These are phyloP conservation scores for Fusarium succisae DNA, from an alignment of 2,329 filamentous ascomycete species.

Conservation along the genomic window DNA sequence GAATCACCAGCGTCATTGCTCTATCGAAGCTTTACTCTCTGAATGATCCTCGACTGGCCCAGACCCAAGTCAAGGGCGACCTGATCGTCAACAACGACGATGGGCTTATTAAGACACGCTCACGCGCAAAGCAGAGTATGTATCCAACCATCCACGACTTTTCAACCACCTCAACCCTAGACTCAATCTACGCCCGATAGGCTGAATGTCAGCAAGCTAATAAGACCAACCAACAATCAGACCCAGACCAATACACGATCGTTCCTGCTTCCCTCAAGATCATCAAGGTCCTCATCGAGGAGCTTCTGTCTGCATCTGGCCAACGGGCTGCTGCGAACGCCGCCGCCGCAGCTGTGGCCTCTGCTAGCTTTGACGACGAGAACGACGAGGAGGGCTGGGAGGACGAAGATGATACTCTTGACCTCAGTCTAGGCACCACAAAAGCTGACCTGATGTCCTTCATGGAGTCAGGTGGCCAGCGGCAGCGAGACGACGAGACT, in stretches of 20 bases:
- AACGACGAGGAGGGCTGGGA: conserved; percentile 89
- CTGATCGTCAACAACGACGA: conserved; percentile 82
- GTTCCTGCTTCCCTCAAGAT: conserved; percentile 93
- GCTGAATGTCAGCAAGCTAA: conserved; percentile 41
- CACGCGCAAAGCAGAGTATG: conserved; percentile 83
- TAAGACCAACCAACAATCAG: conserved; percentile 51
- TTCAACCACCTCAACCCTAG: conserved; percentile 26
- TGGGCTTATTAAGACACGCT: conserved; percentile 88
- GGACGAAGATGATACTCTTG: conserved; percentile 79
- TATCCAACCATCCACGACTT: conserved; percentile 31
- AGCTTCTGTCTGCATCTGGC: conserved; percentile 84
- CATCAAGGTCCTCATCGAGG: conserved; percentile 92
- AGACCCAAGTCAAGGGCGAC: conserved; percentile 90
- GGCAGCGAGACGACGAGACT: conserved; percentile 88
- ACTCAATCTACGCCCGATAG: conserved; percentile 34
- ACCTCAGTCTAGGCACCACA: conserved; percentile 75
- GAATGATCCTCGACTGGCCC: conserved; percentile 80
- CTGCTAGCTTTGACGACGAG: conserved; percentile 68
- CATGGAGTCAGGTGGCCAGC: conserved; percentile 63
- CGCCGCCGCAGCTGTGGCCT: conserved; percentile 70
- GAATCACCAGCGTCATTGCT: conserved; percentile 77
- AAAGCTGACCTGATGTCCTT: conserved; percentile 85
- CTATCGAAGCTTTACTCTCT: conserved; percentile 90
- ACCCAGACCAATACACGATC: conserved; percentile 89
- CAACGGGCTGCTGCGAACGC: conserved; percentile 67